A percentile compares a stretch with the other conserved stretches of the same genome.
Conservation (phyloP, 192 early-diverging fungal genomes). For the Rhizophagus prolifer region DNA sequence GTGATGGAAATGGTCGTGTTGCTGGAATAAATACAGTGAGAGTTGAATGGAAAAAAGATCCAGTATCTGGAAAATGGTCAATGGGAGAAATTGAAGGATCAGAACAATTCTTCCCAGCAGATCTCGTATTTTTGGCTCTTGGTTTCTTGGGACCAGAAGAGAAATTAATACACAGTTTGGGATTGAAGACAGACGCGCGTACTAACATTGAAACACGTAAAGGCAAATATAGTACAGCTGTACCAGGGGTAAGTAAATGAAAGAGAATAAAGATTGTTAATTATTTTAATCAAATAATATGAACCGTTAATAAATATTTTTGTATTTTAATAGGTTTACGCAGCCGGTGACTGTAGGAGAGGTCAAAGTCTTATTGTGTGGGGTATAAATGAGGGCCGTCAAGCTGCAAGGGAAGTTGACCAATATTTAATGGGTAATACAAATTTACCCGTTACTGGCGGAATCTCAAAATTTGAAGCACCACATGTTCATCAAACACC, state of each 20-base stretch:
- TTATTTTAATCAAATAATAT: too few relatives aligned
- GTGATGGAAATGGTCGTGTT: constrained; percentile 75
- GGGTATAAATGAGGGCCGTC: constrained; percentile 98
- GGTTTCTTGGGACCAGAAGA: constrained; percentile 95
- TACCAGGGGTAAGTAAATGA: constrained; percentile 43
- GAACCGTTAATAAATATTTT: too few relatives aligned
- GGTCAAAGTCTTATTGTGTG: constrained; percentile 96
- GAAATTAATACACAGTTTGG: constrained; percentile 75
- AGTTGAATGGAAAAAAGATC: constrained; percentile 93
- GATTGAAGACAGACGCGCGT: constrained; percentile 71
- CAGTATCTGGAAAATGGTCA: constrained; percentile 65
- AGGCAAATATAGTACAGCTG: constrained; percentile 75
- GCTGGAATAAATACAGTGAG: constrained; percentile 91
- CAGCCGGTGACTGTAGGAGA: constrained; percentile 96
- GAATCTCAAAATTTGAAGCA: constrained; percentile 46
- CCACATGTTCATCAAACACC: too few relatives aligned
- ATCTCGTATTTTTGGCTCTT: constrained; percentile 93
- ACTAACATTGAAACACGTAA: constrained; percentile 81
- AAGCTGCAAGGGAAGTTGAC: constrained; percentile 92
- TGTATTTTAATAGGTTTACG: constrained; percentile 62
- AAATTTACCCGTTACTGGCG: constrained; percentile 84
- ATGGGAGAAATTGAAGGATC: constrained; percentile 90
- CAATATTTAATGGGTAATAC: constrained; percentile 78
- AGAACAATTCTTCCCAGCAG: constrained; percentile 83
- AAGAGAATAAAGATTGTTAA: too few relatives aligned